A percentile compares a stretch with the other conserved stretches of the same genome.
These are phyloP conservation scores for Xerocomus potaroensis DNA, from an alignment of 768 basidiomycete genomes.

Conservation along the genomic window DNA sequence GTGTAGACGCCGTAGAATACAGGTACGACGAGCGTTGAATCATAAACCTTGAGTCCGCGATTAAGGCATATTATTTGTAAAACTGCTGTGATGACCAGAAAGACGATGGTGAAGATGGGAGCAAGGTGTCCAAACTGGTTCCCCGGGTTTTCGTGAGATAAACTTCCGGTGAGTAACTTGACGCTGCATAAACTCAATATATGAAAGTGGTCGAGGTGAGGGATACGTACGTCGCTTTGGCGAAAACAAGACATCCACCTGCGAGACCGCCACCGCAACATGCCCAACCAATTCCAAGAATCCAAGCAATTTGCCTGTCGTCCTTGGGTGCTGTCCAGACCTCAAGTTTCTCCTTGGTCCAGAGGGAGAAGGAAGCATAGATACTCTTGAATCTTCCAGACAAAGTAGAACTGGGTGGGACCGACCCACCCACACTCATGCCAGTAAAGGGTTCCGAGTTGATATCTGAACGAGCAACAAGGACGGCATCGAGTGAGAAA, in stretches of 20 bases:
- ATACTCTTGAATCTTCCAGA: conserved; percentile 32
- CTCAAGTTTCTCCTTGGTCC: conserved; percentile 63
- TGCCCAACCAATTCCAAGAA: conserved; percentile 91
- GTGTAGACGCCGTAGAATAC: conserved; percentile 95
- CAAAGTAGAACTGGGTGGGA: conserved; percentile 19
- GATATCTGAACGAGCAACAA: conserved; percentile 66
- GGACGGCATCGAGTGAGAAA: conserved; percentile 67
- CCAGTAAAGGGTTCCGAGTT: conserved; percentile 51
- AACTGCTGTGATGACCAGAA: conserved; percentile 68
- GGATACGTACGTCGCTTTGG: conserved; percentile 38
- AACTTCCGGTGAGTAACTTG: conserved; percentile 68
- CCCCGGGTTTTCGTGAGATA: conserved; percentile 79
- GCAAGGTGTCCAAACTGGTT: conserved; percentile 83
- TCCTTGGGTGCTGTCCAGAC: conserved; percentile 72
- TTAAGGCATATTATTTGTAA: conserved; percentile 91
- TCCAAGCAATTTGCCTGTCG: conserved; percentile 86
- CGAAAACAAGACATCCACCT: conserved; percentile 86
- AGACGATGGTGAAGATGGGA: conserved; percentile 68
- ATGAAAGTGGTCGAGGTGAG: background rate
- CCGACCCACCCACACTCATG: conserved; percentile 31
- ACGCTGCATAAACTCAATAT: conserved; percentile 45
- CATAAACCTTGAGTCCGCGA: conserved; percentile 84
- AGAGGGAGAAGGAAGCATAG: conserved; percentile 47
- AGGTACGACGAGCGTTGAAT: conserved; percentile 88
- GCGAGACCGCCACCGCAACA: conserved; percentile 89